phyloP scores from a whole-genome alignment of 345 rosid species.

The Dipteronia sinensis region DNA sequence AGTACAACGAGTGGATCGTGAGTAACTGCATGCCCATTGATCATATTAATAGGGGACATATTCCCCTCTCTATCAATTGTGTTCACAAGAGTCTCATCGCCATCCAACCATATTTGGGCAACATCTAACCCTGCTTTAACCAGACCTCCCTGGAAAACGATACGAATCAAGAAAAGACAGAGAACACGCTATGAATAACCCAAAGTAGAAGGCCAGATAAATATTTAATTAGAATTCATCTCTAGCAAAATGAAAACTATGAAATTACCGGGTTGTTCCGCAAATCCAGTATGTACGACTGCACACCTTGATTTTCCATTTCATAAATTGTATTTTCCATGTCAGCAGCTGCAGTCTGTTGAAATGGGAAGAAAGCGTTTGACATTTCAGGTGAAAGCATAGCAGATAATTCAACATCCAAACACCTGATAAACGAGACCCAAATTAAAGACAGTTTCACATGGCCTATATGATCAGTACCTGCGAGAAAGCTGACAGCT shows the following conservation, averaged over 20 bases:
- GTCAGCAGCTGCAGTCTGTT: conserved; percentile 81
- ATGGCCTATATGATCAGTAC: conserved; percentile 30
- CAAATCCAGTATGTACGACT: conserved; percentile 80
- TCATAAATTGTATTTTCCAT: conserved; percentile 65
- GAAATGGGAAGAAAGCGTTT: conserved; percentile 13
- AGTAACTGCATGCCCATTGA: conserved; percentile 79
- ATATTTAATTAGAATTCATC: not conserved
- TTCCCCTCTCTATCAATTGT: conserved; percentile 83
- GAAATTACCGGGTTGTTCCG: conserved; percentile 76
- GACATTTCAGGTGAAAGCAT: not conserved
- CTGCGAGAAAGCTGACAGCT: conserved; percentile 78
- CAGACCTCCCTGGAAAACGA: conserved; percentile 67
- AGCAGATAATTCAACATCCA: not conserved
- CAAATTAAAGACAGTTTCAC: not conserved
- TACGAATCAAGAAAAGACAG: conserved; percentile 9
- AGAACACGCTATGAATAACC: conserved; percentile 6
- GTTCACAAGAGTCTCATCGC: conserved; percentile 85
- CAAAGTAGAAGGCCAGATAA: conserved; percentile 8
- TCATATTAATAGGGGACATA: conserved; percentile 69
- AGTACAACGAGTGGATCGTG: conserved; percentile 90
- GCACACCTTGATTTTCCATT: conserved; percentile 78
- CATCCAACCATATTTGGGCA: conserved; percentile 91
- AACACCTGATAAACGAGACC: not conserved
- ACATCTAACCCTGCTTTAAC: conserved; percentile 93
- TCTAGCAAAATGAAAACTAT: not conserved